Evolutionary conservation across 331 rosid genomes (phyloP).

Genomic region (Spiraea crenata): DNA sequence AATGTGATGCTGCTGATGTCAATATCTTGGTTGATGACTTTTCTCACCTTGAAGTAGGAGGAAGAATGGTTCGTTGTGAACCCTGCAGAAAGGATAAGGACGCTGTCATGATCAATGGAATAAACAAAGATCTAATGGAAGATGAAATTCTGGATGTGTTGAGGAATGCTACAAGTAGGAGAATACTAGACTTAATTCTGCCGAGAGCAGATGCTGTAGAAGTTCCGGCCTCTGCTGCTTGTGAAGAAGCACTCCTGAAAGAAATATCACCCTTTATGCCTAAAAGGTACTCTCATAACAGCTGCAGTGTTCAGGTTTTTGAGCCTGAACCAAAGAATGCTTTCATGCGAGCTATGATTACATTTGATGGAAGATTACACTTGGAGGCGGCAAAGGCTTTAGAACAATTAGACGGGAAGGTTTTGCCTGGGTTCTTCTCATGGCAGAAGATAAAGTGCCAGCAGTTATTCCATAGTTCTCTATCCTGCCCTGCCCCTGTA

Average conservation of each 20-base stretch:
- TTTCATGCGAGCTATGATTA: conserved; percentile 66
- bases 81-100: conserved; percentile 38
- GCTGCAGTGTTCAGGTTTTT: conserved; percentile 68
- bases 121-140: conserved; percentile 64
- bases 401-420: conserved; percentile 81
- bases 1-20: conserved; percentile 50
- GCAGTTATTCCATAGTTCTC: conserved; percentile 68
- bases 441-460: conserved; percentile 95
- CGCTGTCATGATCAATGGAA: conserved; percentile 44
- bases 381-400: conserved; percentile 93
- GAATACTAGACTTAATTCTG: conserved; percentile 68
- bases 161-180: conserved; percentile 57
- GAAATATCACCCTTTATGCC: conserved; percentile 72
- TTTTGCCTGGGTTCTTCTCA: conserved; percentile 62
- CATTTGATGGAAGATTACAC: conserved; percentile 90
- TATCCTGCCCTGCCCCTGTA: conserved; percentile 61
- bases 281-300: conserved; percentile 42
- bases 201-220: conserved; percentile 68
- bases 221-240: conserved; percentile 51
- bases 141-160: conserved; percentile 59
- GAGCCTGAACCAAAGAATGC: conserved; percentile 59
- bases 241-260: conserved; percentile 74
- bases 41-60: conserved; percentile 55
- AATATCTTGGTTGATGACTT: conserved; percentile 53
- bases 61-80: conserved; percentile 52